A percentile compares a stretch with the other conserved stretches of the same genome.
Evolutionary conservation across 257 asterid genomes (phyloP).

Genomic region (Apocynum venetum): DNA sequence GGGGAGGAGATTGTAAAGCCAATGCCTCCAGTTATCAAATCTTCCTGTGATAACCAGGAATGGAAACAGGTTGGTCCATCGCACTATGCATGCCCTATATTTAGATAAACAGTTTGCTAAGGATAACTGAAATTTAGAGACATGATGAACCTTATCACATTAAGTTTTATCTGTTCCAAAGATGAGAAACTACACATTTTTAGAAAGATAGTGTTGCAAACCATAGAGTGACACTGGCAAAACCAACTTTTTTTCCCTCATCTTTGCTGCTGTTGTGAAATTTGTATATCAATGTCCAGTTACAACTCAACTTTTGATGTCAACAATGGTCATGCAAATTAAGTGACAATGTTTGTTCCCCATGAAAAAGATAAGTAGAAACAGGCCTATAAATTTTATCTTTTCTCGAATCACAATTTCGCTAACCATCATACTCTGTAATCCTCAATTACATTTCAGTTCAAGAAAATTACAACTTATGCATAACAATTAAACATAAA

Average conservation of each 20-base stretch:
- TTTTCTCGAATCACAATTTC: not conserved
- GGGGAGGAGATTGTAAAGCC: not conserved
- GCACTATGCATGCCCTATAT: not conserved
- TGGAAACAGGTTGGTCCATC: not conserved
- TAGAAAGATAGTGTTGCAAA: not conserved
- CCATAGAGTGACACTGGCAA: not conserved
- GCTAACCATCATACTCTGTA: not conserved
- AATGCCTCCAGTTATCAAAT: not conserved
- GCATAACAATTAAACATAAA: not conserved
- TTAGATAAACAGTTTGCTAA: not conserved
- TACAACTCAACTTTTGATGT: not conserved
- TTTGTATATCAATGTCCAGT: not conserved
- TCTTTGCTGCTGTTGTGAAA: not conserved
- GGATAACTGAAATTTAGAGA: not conserved
- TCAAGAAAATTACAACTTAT: not conserved
- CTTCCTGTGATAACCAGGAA: not conserved
- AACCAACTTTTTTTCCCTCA: not conserved
- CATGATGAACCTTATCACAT: not conserved
- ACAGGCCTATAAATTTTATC: not conserved
- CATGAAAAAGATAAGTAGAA: not conserved
- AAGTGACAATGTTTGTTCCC: not conserved
- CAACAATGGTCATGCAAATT: not conserved
- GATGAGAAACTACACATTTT: not conserved
- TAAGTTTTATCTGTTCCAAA: not conserved
- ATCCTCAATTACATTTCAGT: not conserved